Evolutionary conservation across 768 basidiomycete genomes (phyloP), one percentile per base, ranked within the genome.

Genomic region (Hericium alpestre): DNA sequence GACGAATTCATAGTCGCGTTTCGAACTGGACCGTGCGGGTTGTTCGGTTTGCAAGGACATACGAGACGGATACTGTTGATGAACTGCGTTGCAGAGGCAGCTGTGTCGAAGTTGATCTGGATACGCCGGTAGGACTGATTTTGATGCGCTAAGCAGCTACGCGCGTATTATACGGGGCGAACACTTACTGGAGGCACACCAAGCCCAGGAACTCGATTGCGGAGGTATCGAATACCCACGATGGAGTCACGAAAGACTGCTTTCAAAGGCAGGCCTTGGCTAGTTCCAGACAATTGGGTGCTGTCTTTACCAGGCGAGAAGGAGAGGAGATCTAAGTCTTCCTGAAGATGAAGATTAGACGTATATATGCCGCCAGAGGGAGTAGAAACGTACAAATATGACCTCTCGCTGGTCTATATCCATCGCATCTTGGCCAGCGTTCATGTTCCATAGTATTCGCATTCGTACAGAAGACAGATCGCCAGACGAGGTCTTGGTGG

Each of bases 201-300:
- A 32, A 10, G 32, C 32, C 32, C 32, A 32, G 4, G 16, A 46
- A 6, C 16, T 32, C 72, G 73, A 25, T 78, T 77, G 59, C 85
- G 74, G 38, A 88, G 70, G 63, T 90, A 91, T 22, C 88, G 82
- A 48, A 91, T 78, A 12, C 89, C 89, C 25, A 90, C 84, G 0
- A 84, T 73, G 4, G 78, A 73, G 56, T 86, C 87, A 22, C 85
- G 82, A 66, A 87, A 87, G 10, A 90, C 86, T 8, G 86, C 88
- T 67, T 89, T 90, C 46, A 91, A 70, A n/a, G 89, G 87, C 32
- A 85, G 74, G 22, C 79, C 78, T 61, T 85, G 82, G 12, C 72
- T 70, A 48, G 60, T 68, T 55, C 59, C 56, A 23, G 50, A 38
- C 46, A 67, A 64, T 13, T 69, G 53, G 39, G 64, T 66, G 32